phyloP scores from a whole-genome alignment of 176 grass and related monocot species.

The Metroxylon sagu region DNA sequence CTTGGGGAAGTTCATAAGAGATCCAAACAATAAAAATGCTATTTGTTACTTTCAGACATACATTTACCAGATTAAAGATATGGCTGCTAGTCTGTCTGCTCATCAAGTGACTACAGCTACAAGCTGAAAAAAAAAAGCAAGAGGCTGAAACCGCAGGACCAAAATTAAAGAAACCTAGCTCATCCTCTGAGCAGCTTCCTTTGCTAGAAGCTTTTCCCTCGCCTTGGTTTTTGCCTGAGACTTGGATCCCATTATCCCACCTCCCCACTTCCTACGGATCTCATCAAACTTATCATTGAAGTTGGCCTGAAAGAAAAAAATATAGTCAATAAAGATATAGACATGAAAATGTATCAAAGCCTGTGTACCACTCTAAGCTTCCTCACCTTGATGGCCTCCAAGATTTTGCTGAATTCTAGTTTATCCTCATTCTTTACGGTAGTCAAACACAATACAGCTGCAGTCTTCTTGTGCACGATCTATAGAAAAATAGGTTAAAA shows the following conservation, averaged over 20 bases:
- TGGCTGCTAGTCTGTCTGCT: no score
- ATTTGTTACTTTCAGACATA: no score
- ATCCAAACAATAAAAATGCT: no score
- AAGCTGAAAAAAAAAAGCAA: neutral
- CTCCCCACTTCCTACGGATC: conserved; percentile 33
- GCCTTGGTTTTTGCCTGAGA: conserved; percentile 35
- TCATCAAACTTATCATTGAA: conserved; percentile 38
- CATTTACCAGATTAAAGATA: no score
- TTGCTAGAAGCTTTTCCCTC: conserved; percentile 17
- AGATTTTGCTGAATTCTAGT: conserved; percentile 38
- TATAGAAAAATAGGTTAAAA: neutral
- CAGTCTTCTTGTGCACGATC: conserved; percentile 38
- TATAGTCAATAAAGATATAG: neutral
- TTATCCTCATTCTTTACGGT: conserved; percentile 39
- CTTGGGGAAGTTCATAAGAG: no score
- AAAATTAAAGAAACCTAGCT: conserved; percentile 14
- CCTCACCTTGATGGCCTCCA: conserved; percentile 37
- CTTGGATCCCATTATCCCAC: conserved; percentile 33
- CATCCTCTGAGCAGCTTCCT: conserved; percentile 31
- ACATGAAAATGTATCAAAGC: neutral
- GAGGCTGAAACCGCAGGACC: neutral
- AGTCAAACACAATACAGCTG: conserved; percentile 26
- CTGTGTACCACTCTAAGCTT: neutral
- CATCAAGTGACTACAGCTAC: no score
- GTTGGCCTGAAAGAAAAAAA: conserved; percentile 17